Percentiles rank a stretch among this genome's conserved stretches.
Evolutionary conservation across 257 asterid species (phyloP).

Genomic region (Ehretia macrophylla): DNA sequence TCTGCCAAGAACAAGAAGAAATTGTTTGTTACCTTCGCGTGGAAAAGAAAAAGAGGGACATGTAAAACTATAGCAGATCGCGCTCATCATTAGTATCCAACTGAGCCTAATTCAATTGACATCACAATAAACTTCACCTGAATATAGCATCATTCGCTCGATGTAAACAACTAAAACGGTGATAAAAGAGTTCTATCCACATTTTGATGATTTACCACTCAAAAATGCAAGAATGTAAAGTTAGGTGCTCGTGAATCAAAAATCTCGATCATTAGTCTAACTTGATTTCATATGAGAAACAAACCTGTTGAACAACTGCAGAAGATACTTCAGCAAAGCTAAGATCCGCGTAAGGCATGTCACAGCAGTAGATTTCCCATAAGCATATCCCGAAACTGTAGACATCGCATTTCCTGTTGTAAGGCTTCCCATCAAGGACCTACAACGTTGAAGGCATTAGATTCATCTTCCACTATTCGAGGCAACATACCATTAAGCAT

Average conservation of each 20-base stretch:
- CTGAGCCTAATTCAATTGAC: no score
- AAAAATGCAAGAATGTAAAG: no score
- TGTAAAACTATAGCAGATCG: background rate
- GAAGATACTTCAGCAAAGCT: slow-evolving; percentile 56
- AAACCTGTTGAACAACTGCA: slow-evolving; percentile 53
- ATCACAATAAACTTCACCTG: no score
- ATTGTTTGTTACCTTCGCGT: background rate
- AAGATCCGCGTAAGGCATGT: slow-evolving; percentile 46
- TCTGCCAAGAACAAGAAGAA: slow-evolving; percentile 13
- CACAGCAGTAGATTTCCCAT: slow-evolving; percentile 64
- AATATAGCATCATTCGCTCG: no score
- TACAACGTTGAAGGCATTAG: slow-evolving; percentile 10
- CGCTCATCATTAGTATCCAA: no score
- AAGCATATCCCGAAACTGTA: slow-evolving; percentile 56
- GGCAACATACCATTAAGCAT: no score
- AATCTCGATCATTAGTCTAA: background rate
- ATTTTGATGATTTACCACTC: no score
- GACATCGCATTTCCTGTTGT: slow-evolving; percentile 56
- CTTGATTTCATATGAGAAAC: background rate
- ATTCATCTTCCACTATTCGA: no score
- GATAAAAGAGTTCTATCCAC: no score
- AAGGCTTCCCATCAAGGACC: slow-evolving; percentile 66
- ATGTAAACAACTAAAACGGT: no score
- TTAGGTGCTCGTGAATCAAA: no score
- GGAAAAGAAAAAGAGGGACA: background rate